Conservation (phyloP, 805 yeast species). For the Monosporozyma siamensis region DNA sequence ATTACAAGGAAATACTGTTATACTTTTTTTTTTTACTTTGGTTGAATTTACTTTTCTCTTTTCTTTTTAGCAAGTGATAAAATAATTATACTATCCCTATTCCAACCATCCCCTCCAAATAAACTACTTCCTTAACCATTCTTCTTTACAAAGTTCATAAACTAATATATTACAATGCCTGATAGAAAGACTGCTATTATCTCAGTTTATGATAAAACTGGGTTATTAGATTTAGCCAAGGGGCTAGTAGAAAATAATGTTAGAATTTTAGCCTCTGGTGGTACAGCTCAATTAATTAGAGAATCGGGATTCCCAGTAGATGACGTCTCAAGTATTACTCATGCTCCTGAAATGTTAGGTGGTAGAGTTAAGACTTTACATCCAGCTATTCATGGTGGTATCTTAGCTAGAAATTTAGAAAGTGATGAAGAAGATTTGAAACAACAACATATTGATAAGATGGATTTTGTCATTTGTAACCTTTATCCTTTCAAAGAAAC, state of each 20-base stretch:
- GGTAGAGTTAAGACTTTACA: conserved; percentile 98
- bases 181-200: conserved; percentile 81
- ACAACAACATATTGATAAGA: conserved; percentile 88
- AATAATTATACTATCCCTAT: no score
- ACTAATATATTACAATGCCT: conserved; percentile 4
- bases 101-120: no score
- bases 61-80: no score
- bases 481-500: conserved; percentile 98
- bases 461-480: conserved; percentile 95
- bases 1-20: no score
- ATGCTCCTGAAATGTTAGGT: conserved; percentile 98
- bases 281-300: conserved; percentile 87
- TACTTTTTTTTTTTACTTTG: no score
- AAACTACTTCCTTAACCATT: no score
- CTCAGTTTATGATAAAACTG: conserved; percentile 96
- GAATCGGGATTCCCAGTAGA: conserved; percentile 98
- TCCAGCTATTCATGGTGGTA: conserved; percentile 98
- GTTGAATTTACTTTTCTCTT: no score
- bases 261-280: conserved; percentile 92
- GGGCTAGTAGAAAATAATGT: conserved; percentile 85
- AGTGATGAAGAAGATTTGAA: conserved; percentile 82
- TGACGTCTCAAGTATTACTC: conserved; percentile 89
- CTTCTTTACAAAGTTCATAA: no score
- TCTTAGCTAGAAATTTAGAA: conserved; percentile 87
- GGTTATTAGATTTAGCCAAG: conserved; percentile 89